These are phyloP conservation scores for Obelidium mucronatum DNA, from an alignment of 192 early-diverging fungal species.

Conservation along the genomic window DNA sequence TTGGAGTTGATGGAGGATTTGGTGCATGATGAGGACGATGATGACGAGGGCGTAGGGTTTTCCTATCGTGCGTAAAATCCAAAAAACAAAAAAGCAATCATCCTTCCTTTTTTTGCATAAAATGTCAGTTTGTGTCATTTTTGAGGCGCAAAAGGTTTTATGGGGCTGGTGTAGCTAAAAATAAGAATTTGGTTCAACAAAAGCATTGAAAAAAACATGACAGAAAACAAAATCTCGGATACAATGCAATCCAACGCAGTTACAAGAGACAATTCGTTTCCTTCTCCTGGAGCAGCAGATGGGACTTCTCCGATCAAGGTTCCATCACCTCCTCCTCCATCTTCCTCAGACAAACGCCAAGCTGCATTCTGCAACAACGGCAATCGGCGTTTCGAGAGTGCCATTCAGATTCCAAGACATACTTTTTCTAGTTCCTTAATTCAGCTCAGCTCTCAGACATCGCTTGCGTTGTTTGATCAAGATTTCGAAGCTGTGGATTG, in stretches of 20 bases:
- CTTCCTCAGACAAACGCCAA: neutral
- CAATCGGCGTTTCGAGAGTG: neutral
- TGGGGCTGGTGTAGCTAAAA: neutral
- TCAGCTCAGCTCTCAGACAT: neutral
- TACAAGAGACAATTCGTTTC: too few relatives aligned
- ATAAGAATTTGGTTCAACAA: too few relatives aligned
- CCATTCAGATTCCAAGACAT: constrained; percentile 7
- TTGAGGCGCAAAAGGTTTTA: neutral
- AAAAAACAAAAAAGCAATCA: too few relatives aligned
- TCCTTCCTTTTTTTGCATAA: too few relatives aligned
- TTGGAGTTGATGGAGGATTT: constrained; percentile 24
- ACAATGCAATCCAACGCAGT: neutral
- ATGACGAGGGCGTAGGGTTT: constrained; percentile 37
- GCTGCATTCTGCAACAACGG: neutral
- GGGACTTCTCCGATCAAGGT: neutral
- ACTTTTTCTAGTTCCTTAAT: neutral
- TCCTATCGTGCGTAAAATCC: neutral
- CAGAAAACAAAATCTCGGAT: neutral
- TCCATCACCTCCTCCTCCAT: neutral
- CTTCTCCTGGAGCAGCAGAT: too few relatives aligned
- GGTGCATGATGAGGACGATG: constrained; percentile 35
- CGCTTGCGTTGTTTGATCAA: neutral
- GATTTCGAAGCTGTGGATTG: neutral
- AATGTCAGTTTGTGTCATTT: too few relatives aligned
- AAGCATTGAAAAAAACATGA: neutral